Percentiles rank a stretch among this genome's conserved stretches.
These are phyloP conservation scores for Thraustochytrium striatum DNA, from an alignment of 352 stramenopile genomes.

Conservation along the genomic window DNA sequence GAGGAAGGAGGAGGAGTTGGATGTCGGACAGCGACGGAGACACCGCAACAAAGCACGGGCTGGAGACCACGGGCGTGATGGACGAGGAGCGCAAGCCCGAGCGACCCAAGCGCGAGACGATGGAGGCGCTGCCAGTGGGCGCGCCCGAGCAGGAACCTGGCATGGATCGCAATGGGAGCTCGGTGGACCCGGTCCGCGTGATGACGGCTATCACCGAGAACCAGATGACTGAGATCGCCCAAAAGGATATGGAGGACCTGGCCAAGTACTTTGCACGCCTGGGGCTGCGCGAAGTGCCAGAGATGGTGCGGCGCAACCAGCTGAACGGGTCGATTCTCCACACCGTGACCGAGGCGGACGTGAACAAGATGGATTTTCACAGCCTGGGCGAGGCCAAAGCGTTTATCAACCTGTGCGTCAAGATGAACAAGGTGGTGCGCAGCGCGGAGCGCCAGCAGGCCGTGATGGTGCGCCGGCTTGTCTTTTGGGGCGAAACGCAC, in stretches of 20 bases:
- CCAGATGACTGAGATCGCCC: background rate
- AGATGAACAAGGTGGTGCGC: conserved; percentile 5
- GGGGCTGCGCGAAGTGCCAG: background rate
- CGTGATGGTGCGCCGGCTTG: background rate
- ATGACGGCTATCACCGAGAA: background rate
- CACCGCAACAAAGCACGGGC: background rate
- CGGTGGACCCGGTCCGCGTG: conserved; percentile 36
- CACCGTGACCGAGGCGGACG: conserved; percentile 11
- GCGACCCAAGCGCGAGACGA: background rate
- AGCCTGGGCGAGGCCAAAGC: conserved; percentile 23
- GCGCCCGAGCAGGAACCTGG: background rate
- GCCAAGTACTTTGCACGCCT: background rate
- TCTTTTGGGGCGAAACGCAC: conserved; percentile 19
- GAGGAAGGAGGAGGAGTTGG: background rate
- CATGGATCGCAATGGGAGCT: background rate
- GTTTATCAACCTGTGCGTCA: conserved; percentile 12
- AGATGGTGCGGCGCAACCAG: background rate
- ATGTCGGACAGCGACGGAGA: background rate
- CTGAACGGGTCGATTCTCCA: conserved; percentile 35
- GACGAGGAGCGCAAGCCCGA: background rate
- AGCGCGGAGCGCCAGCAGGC: background rate
- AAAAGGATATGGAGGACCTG: conserved; percentile 33
- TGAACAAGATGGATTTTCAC: conserved; percentile 21
- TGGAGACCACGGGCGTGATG: background rate
- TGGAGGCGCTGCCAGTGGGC: background rate